Conservation (phyloP, 1,284 basidiomycete species). For the Rhodotorula sp. region DNA sequence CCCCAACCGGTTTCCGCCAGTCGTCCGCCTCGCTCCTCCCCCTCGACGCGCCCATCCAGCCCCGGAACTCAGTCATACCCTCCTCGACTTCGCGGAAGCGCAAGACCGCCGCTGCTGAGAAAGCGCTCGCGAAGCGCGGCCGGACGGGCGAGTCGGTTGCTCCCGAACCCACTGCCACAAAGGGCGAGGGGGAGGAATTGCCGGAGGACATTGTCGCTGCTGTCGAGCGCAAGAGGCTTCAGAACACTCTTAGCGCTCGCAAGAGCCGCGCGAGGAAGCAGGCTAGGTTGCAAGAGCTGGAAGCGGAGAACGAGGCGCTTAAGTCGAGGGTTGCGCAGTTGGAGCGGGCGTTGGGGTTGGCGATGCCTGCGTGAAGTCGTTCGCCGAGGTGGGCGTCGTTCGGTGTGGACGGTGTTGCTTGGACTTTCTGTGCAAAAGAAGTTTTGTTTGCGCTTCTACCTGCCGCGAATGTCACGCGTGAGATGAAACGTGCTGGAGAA, state of each 20-base stretch:
- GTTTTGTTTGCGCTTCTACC: no score
- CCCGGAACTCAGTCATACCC: slow-evolving; percentile 58
- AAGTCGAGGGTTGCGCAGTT: slow-evolving; percentile 9
- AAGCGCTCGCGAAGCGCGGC: slow-evolving; percentile 46
- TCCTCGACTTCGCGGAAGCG: slow-evolving; percentile 62
- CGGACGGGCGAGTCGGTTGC: slow-evolving; percentile 49
- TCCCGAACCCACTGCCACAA: slow-evolving; percentile 45
- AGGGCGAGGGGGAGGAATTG: slow-evolving; percentile 48
- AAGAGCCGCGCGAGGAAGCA: slow-evolving; percentile 71
- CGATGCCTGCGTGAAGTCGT: no score
- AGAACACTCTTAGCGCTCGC: slow-evolving; percentile 76
- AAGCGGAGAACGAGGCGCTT: slow-evolving; percentile 54
- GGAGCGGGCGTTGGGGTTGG: not conserved
- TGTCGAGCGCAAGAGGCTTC: slow-evolving; percentile 70
- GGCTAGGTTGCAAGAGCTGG: slow-evolving; percentile 64
- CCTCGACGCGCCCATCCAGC: slow-evolving; percentile 39
- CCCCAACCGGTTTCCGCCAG: slow-evolving; percentile 32
- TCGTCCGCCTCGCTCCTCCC: slow-evolving; percentile 21
- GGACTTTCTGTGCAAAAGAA: no score
- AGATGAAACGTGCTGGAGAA: no score
- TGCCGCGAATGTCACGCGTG: no score
- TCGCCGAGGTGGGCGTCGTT: not conserved
- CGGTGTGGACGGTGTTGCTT: no score
- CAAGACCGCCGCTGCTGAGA: slow-evolving; percentile 55
- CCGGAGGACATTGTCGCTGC: slow-evolving; percentile 53